Conservation (phyloP, 163 green algal species). For the Scenedesmus sp. region DNA sequence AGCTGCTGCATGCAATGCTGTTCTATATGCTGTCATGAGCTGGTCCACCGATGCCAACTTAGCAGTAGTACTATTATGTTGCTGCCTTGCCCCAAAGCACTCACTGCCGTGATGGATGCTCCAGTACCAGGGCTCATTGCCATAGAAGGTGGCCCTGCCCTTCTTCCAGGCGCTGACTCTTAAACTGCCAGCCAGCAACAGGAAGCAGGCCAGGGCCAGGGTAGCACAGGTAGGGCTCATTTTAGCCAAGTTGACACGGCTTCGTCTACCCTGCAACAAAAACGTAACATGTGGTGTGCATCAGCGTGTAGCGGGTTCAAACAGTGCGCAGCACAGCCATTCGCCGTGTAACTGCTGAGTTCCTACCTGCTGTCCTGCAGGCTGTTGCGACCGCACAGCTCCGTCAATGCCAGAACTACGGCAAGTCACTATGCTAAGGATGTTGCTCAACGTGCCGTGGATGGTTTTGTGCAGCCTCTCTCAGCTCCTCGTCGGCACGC, state of each 20-base stretch:
- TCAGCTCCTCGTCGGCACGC: neutral
- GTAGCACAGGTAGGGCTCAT: neutral
- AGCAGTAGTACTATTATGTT: no score
- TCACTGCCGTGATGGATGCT: slow-evolving; percentile 43
- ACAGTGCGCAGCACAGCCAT: neutral
- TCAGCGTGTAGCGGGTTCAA: neutral
- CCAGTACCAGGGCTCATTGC: slow-evolving; percentile 51
- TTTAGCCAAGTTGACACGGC: neutral
- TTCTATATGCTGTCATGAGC: neutral
- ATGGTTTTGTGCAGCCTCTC: neutral
- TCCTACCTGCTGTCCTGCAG: neutral
- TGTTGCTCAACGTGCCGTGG: neutral
- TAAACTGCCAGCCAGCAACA: slow-evolving; percentile 4
- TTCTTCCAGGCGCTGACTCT: slow-evolving; percentile 12
- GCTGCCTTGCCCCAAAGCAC: neutral
- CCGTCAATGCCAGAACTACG: neutral
- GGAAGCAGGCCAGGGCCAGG: neutral
- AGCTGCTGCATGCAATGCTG: neutral
- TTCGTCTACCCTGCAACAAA: neutral
- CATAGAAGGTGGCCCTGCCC: slow-evolving; percentile 36
- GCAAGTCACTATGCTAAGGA: neutral
- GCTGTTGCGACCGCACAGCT: neutral
- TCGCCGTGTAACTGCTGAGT: neutral
- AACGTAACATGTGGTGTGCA: neutral
- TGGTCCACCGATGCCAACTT: no score